These are phyloP conservation scores for Hanseniaspora uvarum DNA, from an alignment of 1,139 yeast genomes.

Conservation along the genomic window DNA sequence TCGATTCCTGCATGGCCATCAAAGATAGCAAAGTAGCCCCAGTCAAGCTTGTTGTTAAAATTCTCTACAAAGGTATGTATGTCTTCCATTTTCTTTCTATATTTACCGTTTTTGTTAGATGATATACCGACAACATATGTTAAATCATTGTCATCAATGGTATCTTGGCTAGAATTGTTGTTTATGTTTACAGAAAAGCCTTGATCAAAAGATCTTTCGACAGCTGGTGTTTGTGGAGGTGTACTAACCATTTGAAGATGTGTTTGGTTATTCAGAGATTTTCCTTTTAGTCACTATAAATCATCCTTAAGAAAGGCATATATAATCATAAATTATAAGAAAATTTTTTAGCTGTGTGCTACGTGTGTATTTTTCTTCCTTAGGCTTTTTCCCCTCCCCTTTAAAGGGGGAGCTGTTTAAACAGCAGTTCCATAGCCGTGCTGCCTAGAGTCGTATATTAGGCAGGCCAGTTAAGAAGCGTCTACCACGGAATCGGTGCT, in stretches of 20 bases:
- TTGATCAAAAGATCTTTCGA: not conserved
- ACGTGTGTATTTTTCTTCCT: not conserved
- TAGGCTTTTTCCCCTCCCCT: not conserved
- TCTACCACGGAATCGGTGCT: too few relatives aligned
- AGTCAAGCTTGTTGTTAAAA: constrained; percentile 76
- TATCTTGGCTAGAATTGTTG: not conserved
- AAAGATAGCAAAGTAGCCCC: constrained; percentile 93
- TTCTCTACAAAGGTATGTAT: constrained; percentile 90
- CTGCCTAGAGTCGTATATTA: too few relatives aligned
- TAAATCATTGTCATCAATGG: constrained; percentile 33
- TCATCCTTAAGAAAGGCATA: too few relatives aligned
- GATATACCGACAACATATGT: constrained; percentile 78
- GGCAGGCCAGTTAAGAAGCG: too few relatives aligned
- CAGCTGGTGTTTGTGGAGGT: not conserved
- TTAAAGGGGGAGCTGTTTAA: not conserved
- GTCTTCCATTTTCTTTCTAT: constrained; percentile 89
- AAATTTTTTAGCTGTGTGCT: not conserved
- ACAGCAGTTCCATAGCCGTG: too few relatives aligned
- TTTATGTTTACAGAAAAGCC: not conserved
- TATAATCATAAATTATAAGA: not conserved
- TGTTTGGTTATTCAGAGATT: not conserved
- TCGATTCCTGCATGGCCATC: constrained; percentile 97
- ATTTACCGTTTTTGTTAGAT: constrained; percentile 72
- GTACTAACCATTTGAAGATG: not conserved
- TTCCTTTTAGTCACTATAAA: too few relatives aligned